Base-by-base conservation (phyloP, 495 filamentous ascomycete species). In the Aspergillus sparsus region DNA sequence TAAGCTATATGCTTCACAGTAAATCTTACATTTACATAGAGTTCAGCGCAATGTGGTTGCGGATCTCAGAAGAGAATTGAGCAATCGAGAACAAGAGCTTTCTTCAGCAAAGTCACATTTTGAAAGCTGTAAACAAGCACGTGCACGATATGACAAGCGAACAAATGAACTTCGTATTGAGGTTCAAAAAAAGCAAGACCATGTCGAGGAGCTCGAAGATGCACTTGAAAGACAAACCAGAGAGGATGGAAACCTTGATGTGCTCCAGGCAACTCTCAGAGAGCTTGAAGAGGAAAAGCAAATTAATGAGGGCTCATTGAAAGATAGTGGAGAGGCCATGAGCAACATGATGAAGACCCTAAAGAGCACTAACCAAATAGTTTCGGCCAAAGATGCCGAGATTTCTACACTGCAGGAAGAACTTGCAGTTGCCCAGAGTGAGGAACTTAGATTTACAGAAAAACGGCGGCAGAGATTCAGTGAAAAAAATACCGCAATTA, bases 401-500 rank as follows among this genome's bases (percentile, higher is more conserved):
- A 68, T 87, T 16, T 53, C 58, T 9, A 67, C 75, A 10, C 66
- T 79, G 2, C 62, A 79, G 36, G 66, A 72, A 41, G 75, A 77
- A 34, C 64, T 87, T 8, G 68, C 60, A 11, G 87, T 91, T 68
- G 83, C 83, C 16, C 76, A 87, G 57, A 74, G 74, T 37, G 91
- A 88, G 67, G 68, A 79, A 8, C 69, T 76, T 32, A 75, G 77
- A 49, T 74, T 81, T 11, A 63, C 68, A 1, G 75, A 83, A 5
- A 73, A 79, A 35, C 84, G 86, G 34, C 74, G 75, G 33, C 67
- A 82, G 6, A 79, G 79, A 12, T 71, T 96, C 5, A 66, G 71
- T 2, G 79, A 87, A 12, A 91, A 92, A 66, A 96, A 95, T 66
- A 57, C 70, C 11, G 85, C 86, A 2, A 66, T 88, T 31, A 77